Evolutionary conservation across 2,329 filamentous ascomycete species (phyloP).

Genomic region (Xylariaceae sp.): DNA sequence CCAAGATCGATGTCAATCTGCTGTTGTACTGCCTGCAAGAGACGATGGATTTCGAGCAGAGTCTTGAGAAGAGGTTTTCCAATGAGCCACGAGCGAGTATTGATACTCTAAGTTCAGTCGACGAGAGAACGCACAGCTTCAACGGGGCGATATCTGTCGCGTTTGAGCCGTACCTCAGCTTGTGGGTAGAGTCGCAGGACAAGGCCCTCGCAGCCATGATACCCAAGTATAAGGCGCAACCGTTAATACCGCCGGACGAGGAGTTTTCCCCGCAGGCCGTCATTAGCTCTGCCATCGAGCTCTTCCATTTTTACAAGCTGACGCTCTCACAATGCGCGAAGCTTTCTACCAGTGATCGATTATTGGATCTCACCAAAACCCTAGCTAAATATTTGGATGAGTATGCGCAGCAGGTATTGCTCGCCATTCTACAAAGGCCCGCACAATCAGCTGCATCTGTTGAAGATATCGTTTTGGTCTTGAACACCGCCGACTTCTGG

Average conservation of each 20-base stretch:
- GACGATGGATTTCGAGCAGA: slow-evolving; percentile 95
- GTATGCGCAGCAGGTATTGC: slow-evolving; percentile 88
- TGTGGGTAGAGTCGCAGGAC: slow-evolving; percentile 97
- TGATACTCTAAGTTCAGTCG: slow-evolving; percentile 78
- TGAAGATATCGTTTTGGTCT: slow-evolving; percentile 76
- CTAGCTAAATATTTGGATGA: slow-evolving; percentile 92
- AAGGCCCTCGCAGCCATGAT: slow-evolving; percentile 80
- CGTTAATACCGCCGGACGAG: slow-evolving; percentile 76
- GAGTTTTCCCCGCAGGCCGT: slow-evolving; percentile 90
- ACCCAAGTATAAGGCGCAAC: slow-evolving; percentile 80
- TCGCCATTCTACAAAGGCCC: slow-evolving; percentile 61
- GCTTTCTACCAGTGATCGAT: slow-evolving; percentile 81
- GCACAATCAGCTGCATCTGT: slow-evolving; percentile 50
- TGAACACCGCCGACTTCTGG: slow-evolving; percentile 98
- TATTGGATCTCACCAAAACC: slow-evolving; percentile 79
- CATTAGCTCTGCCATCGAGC: slow-evolving; percentile 87
- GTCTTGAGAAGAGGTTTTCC: slow-evolving; percentile 77
- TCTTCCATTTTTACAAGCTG: slow-evolving; percentile 95
- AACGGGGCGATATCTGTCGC: slow-evolving; percentile 91
- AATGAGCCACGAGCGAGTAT: slow-evolving; percentile 73
- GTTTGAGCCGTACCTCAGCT: slow-evolving; percentile 92
- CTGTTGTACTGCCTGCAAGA: slow-evolving; percentile 87
- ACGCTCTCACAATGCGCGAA: slow-evolving; percentile 94
- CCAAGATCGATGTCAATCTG: slow-evolving; percentile 83
- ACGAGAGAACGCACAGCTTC: slow-evolving; percentile 73